Base-by-base conservation (phyloP, 352 stramenopile species). In the Pythium guiyangense region DNA sequence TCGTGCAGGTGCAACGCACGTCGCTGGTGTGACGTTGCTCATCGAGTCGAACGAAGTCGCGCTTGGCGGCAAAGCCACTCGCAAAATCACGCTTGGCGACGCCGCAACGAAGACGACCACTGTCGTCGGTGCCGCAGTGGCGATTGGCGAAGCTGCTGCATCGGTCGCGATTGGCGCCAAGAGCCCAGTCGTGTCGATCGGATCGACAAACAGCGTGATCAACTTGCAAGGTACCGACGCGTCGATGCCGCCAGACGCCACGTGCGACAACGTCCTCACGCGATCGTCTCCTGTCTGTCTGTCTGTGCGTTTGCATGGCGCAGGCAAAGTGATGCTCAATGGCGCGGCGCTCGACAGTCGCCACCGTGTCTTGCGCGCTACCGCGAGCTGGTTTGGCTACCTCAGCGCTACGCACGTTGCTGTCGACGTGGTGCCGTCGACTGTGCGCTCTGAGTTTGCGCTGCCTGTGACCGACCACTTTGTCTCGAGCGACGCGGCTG, bases 271-370 rank as follows among this genome's bases (percentile, higher is more conserved):
- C 10, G 11, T 3, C 4, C 11, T 43, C 17, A n/a, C 11, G 37
- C 11, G n/a, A n/a, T n/a, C 37, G 11, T 9, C 17, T 2, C 2
- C 37, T 43, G 27, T 44, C 5, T 35, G n/a, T n/a, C n/a, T n/a
- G 8, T n/a, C n/a, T n/a, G n/a, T 52, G 11, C 17, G 4, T 43
- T 6, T 48, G 17, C n/a, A 34, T 39, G 4, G 18, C 6, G 26
- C n/a, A 59, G 73, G 79, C 3, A 80, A 75, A 54, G 58, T 90
- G 34, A 83, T 59, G 9, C 29, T 90, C 11, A 90, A 88, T 56
- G 79, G 79, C 8, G 63, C 84, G 51, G 26, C 59, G 6, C 56
- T 84, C 22, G 52, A 63, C 12, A 62, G 60, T 27, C 73, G 73
- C 17, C 62, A 68, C 17, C 55, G 61, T 46, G 48, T 15, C 2